phyloP scores from a whole-genome alignment of 805 yeast species.

The Metschnikowia cubensis region DNA sequence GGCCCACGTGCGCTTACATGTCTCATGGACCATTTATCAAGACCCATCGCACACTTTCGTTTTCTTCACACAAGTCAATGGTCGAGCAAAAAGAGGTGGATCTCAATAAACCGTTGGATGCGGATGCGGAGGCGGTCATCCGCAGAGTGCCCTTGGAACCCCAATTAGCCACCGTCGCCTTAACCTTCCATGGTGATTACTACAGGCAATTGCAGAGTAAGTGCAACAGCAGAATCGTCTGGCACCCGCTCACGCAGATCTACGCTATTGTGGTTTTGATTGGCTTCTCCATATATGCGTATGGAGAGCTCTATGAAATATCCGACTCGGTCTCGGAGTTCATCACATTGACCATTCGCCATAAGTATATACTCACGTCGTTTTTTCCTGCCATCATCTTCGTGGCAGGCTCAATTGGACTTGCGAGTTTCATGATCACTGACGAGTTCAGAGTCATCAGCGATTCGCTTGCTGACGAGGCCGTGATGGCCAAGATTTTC shows the following conservation, averaged over 20 bases:
- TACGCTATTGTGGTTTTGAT: conserved; percentile 9
- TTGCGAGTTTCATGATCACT: conserved; percentile 40
- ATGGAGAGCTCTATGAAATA: conserved; percentile 29
- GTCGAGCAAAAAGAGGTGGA: conserved; percentile 49
- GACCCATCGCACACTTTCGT: conserved; percentile 2
- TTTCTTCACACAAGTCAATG: conserved; percentile 19
- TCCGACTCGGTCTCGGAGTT: conserved; percentile 32
- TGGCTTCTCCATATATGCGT: conserved; percentile 17
- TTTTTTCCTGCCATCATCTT: conserved; percentile 39
- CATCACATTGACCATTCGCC: conserved; percentile 17
- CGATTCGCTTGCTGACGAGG: conserved; percentile 23
- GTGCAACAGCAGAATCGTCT: conserved; percentile 43
- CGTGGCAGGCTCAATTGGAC: conserved; percentile 34
- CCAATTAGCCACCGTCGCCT: conserved; percentile 53
- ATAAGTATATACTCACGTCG: conserved; percentile 22
- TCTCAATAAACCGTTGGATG: conserved; percentile 53
- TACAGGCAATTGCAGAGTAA: conserved; percentile 44
- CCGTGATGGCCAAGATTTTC: conserved; percentile 34
- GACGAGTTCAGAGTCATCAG: conserved; percentile 43
- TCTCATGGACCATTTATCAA: not conserved
- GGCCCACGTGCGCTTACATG: conserved; percentile 4
- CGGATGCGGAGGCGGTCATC: conserved; percentile 49
- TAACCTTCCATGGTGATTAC: conserved; percentile 63
- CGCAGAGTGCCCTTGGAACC: conserved; percentile 50
- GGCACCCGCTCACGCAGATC: conserved; percentile 41